Base-by-base conservation (phyloP, 805 yeast species). In the Blastobotrys americana region DNA sequence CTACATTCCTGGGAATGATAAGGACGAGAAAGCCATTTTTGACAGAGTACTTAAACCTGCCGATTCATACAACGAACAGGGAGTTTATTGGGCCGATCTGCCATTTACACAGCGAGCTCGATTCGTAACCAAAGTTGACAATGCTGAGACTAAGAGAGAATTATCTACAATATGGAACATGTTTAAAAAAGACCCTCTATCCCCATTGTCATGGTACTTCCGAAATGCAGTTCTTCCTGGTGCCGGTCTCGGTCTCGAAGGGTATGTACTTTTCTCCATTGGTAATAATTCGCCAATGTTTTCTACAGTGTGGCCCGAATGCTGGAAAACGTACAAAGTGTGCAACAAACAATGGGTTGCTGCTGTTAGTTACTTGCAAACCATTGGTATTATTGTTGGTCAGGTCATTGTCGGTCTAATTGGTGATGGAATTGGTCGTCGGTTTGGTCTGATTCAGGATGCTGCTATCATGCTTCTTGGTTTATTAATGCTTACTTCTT, bases 401-500 rank as follows among this genome's bases (percentile, higher is more conserved):
- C 84, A 78, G 60, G 72, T 79, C 31, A 53, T 61, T 15, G 72
- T 79, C 50, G 85, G 85, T 25, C 46, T 77, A 25, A 65, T 74
- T 42, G 73, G 78, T 46, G 84, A 79, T 58, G 70, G 72, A 49
- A 60, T 78, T 49, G 81, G 82, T 35, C 69, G 85, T 49, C 76
- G 77, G 53, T 75, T 77, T 71, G 78, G 81, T 41, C 73, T 79
- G 48, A 67, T 77, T 23, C 68, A 73, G 44, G 81, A 80, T 36
- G 77, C 82, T 2, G 60, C 65, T n/a, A 70, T 79, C 48, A 70
- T 79, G 61, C 69, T 79, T 20, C 56, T 76, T 42, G 84, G 84
- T 41, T 67, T 81, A 13, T 56, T 74, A 34, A 59, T 78, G 69
- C 72, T 79, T 56, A 77, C 81, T 15, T 80, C 82, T 27, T 59